phyloP scores from a whole-genome alignment of 2,329 filamentous ascomycete genomes.

The Diplodia sapinea region DNA sequence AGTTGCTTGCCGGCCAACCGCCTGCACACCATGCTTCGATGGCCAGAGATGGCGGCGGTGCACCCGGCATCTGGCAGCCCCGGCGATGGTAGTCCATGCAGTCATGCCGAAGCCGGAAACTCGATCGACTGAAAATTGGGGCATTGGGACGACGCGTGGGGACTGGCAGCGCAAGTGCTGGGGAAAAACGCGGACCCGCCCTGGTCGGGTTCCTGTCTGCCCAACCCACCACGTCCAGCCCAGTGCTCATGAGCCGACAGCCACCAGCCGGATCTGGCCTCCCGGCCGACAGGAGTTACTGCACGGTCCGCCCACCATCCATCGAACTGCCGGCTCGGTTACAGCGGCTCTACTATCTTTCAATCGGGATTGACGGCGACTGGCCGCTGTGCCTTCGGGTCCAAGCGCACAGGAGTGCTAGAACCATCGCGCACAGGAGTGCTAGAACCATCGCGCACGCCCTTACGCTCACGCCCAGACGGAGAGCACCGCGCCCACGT shows the following conservation, averaged over 20 bases:
- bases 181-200: constrained; percentile 5
- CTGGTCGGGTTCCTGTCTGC: neutral
- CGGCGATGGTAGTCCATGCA: neutral
- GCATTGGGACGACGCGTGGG: neutral
- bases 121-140: constrained; percentile 25
- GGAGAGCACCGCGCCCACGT: constrained; percentile 2
- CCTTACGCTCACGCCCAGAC: neutral
- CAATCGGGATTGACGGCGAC: neutral
- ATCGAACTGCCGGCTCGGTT: neutral
- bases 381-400: neutral
- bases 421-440: neutral
- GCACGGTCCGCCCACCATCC: neutral
- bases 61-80: neutral
- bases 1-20: neutral
- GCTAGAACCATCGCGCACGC: constrained; percentile 3
- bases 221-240: neutral
- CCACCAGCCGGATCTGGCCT: constrained; percentile 15
- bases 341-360: neutral
- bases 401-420: neutral
- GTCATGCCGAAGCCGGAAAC: constrained; percentile 15
- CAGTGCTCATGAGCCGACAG: neutral
- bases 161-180: neutral
- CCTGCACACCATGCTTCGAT: neutral
- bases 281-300: constrained; percentile 3
- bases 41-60: neutral